Evolutionary conservation across 129 eudicot species (phyloP).

Genomic region (Pittosporum tobira): DNA sequence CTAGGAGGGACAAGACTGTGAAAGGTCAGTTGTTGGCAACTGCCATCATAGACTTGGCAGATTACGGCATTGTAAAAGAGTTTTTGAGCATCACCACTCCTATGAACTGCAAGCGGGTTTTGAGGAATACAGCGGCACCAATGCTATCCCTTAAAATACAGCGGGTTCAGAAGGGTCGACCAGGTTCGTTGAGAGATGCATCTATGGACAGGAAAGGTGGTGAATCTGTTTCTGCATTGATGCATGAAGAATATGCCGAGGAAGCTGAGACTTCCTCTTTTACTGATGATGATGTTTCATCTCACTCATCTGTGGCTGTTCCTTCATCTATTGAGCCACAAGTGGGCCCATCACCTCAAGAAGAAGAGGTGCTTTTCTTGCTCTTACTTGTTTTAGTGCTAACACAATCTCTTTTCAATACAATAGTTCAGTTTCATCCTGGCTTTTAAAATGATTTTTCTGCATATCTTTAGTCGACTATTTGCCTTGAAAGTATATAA

Average conservation of each 20-base stretch:
- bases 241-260: constrained; percentile 81
- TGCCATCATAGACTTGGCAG: constrained; percentile 72
- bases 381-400: not conserved
- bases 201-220: constrained; percentile 31
- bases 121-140: constrained; percentile 64
- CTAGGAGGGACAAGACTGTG: constrained; percentile 55
- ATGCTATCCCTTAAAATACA: constrained; percentile 51
- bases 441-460: not conserved
- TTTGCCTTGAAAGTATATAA: not conserved
- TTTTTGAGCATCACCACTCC: constrained; percentile 42
- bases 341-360: constrained; percentile 33
- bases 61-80: constrained; percentile 57
- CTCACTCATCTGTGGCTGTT: constrained; percentile 54
- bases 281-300: constrained; percentile 61
- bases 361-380: constrained; percentile 27
- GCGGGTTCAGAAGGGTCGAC: constrained; percentile 34
- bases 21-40: constrained; percentile 73
- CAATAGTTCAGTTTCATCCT: not conserved
- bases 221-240: constrained; percentile 61
- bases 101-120: constrained; percentile 65
- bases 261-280: constrained; percentile 66
- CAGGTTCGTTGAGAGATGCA: constrained; percentile 37
- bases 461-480: not conserved
- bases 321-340: constrained; percentile 31
- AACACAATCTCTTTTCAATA: not conserved